Base-by-base conservation (phyloP, 192 early-diverging fungal genomes). In the Gamsiella multidivaricata region DNA sequence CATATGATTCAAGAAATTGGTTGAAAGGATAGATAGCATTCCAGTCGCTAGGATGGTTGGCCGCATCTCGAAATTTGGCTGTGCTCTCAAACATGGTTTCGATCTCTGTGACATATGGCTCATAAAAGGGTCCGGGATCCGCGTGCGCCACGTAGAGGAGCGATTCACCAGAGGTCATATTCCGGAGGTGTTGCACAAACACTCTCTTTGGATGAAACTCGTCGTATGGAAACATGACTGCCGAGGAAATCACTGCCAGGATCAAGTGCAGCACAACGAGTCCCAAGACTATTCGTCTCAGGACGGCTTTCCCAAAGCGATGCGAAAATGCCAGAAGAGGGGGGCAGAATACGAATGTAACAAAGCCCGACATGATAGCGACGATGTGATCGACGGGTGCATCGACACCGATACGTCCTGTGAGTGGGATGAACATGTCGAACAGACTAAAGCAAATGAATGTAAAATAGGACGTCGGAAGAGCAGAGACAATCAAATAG, bases 361-460 rank as follows among this genome's bases (percentile, higher is more conserved):
- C 39, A 47, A 86, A 54, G 1, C 87, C 88, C 25, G 86, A 74
- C 18, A 93, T 59, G 18, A 83, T 60, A 0, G 84, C 80, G 1
- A 89, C 78, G 51, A 93, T 88, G 17, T 84, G 59, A 63, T 93
- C 91, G 0, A 80, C 84, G 26, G 88, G 88, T 0, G 90, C 71
- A 52, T 88, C 82, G 0, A 82, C 69, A 18, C 91, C 91, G 52
- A 84, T 88, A 32, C 91, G 86, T 18, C 87, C 88, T 3, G 85
- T 86, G 36, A 93, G 73, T 0, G 91, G 89, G 2, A 91, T 84
- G 67, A 93, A 85, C 17, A 89, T 65, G 56, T 88, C 82, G 5
- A 89, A 61, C 18, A 86, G 65, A 12, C 79, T 62, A 41, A 59
- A 76, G 2, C 62, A 59, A 23, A 64, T 47, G 54, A 79, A 70